phyloP scores from a whole-genome alignment of 208 protist species.

The Acanthamoeba lenticulata region DNA sequence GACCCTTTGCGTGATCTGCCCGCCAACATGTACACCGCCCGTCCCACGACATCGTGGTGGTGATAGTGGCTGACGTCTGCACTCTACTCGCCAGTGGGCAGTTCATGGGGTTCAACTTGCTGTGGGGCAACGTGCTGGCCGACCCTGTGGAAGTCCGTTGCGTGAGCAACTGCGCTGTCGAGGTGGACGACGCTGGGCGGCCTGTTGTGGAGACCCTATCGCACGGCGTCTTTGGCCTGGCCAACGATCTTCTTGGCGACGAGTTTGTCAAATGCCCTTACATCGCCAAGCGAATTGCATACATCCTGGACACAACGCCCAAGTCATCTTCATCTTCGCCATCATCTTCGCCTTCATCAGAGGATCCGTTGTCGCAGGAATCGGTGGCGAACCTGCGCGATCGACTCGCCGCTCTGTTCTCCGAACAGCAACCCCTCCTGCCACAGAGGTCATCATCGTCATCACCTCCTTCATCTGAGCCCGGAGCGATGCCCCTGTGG shows the following conservation, averaged over 20 bases:
- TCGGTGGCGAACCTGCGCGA: neutral
- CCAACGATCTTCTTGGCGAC: neutral
- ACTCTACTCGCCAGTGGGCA: neutral
- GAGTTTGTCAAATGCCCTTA: slow-evolving; percentile 3
- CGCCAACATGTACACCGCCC: neutral
- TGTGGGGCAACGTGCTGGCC: slow-evolving; percentile 5
- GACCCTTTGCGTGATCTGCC: neutral
- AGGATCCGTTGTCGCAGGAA: neutral
- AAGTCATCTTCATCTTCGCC: neutral
- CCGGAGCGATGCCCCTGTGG: neutral
- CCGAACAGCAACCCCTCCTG: neutral
- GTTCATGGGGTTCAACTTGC: neutral
- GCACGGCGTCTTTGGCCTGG: neutral
- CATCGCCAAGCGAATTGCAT: neutral
- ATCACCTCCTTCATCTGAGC: neutral
- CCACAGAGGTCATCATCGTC: neutral
- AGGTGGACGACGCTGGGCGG: neutral
- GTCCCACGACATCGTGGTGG: too few species aligned
- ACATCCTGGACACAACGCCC: neutral
- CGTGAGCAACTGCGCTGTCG: slow-evolving; percentile 21
- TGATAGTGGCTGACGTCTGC: too few species aligned
- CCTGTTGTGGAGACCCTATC: neutral
- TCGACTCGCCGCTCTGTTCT: neutral
- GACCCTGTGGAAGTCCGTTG: neutral
- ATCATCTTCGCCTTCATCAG: too few species aligned